These are phyloP conservation scores for Trifolium fragiferum DNA, from an alignment of 306 rosid species.

Conservation along the genomic window DNA sequence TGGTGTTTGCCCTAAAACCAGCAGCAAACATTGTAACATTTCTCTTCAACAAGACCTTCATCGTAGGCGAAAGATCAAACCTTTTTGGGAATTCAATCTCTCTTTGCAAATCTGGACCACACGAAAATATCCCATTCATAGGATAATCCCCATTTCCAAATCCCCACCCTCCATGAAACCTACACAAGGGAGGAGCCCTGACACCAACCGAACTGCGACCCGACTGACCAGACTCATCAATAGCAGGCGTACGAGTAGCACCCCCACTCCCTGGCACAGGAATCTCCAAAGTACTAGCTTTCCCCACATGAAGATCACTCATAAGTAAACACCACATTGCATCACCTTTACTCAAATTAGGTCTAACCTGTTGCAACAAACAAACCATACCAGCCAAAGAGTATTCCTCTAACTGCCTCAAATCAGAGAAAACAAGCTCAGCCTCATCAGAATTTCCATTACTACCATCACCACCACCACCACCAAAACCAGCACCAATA, in stretches of 20 bases:
- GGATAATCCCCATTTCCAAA: constrained; percentile 81
- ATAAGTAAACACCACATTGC: constrained; percentile 97
- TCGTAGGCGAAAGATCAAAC: constrained; percentile 86
- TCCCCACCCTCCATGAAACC: constrained; percentile 96
- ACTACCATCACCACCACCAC: constrained; percentile 25
- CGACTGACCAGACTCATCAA: constrained; percentile 52
- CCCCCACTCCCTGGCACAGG: constrained; percentile 52
- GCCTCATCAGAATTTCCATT: constrained; percentile 61
- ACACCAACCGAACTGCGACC: constrained; percentile 58
- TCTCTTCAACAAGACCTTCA: constrained; percentile 81
- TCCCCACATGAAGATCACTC: constrained; percentile 94
- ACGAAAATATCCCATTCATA: constrained; percentile 56
- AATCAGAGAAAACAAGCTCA: constrained; percentile 69
- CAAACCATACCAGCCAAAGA: constrained; percentile 85
- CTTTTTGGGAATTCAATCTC: constrained; percentile 91
- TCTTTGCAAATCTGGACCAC: constrained; percentile 68
- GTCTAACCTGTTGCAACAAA: constrained; percentile 82
- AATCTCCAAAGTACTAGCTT: constrained; percentile 80
- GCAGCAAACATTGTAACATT: constrained; percentile 95
- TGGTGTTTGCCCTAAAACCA: constrained; percentile 87
- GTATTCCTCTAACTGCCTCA: constrained; percentile 86
- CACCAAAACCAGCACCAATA: constrained; percentile 18
- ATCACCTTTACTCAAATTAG: constrained; percentile 86
- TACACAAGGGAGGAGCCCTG: constrained; percentile 64
- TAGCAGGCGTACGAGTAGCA: constrained; percentile 41